Base-by-base conservation (phyloP, 1,284 basidiomycete species). In the Trichosporon asahii region DNA sequence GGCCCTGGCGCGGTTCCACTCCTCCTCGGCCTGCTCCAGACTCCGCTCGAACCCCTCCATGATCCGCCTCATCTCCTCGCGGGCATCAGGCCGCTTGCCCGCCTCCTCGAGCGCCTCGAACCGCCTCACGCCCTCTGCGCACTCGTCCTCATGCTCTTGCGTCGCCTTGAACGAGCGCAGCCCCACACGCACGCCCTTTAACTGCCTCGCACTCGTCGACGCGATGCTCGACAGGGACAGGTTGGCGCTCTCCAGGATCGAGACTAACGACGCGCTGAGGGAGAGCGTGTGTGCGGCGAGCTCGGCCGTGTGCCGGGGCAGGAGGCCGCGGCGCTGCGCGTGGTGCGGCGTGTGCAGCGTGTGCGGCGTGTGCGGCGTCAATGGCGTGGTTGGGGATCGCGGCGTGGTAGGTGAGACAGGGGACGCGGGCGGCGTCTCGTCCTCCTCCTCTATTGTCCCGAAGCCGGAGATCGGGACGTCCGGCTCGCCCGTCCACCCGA, bases 41-140 rank as follows among this genome's bases (percentile, higher is more conserved):
- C 66, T 64, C 61, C 37, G 66, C n/a, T 67, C 65, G 57, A 75
- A 73, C 15, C 72, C 74, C 11, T 25, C 8, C 14, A 73, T 27
- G n/a, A 73, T 31, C 21, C 15, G 25, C 15, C 14, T 60, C 21
- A 68, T 37, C 25, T 66, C 65, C 14, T 11, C 57, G 6, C 61
- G 29, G 25, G 49, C 70, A 14, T 68, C 64, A 2, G 64, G 66
- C 31, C 31, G 37, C 2, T 53, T 23, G 15, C 70, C 70, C 1
- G 14, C 21, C 1, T 4, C 65, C n/a, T 63, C 55, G 3, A 64
- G 65, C 27, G 40, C 64, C 70, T 73, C 72, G 64, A 65, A 73
- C 23, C 49, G 68, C 6, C 66, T 64, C 27, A 71, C 67, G 29
- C 64, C 72, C 29, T 60, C 63, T n/a, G 14, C 33, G 23, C 66